phyloP scores from a whole-genome alignment of 805 yeast species.

The Cyberlindnera sargentensis region DNA sequence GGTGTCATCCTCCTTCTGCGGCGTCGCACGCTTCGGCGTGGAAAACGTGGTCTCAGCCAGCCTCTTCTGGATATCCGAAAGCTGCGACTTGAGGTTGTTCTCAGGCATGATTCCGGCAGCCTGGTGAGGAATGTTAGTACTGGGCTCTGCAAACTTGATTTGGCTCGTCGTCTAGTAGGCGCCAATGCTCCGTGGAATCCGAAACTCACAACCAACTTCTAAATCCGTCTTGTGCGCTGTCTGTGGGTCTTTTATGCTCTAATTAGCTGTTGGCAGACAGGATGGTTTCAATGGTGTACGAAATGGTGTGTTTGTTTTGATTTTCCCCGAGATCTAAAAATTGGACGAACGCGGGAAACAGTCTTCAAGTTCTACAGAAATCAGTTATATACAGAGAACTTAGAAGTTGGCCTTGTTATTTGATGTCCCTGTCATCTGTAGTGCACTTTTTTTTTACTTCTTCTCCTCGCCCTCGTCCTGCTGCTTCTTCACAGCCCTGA shows the following conservation, averaged over 20 bases:
- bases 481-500: conserved; percentile 34
- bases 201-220: too few relatives aligned
- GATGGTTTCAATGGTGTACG: neutral
- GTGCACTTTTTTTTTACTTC: neutral
- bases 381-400: too few relatives aligned
- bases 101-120: conserved; percentile 15
- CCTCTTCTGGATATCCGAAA: conserved; percentile 35
- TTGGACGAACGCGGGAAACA: too few relatives aligned
- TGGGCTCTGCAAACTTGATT: too few relatives aligned
- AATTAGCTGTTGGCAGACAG: too few relatives aligned
- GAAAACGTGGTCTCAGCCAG: conserved; percentile 25
- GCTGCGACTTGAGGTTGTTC: conserved; percentile 33
- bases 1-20: conserved; percentile 7
- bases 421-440: neutral
- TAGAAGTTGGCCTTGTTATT: too few relatives aligned
- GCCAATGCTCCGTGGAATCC: too few relatives aligned
- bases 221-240: too few relatives aligned
- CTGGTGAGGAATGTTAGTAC: too few relatives aligned
- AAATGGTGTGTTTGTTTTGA: conserved; percentile 4
- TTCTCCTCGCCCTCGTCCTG: neutral
- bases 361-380: too few relatives aligned
- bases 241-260: too few relatives aligned
- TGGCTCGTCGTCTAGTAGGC: too few relatives aligned
- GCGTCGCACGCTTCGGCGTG: conserved; percentile 18
- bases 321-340: conserved; percentile 1